Evolutionary conservation across 768 basidiomycete species (phyloP).

Genomic region (Rickenella mellea): DNA sequence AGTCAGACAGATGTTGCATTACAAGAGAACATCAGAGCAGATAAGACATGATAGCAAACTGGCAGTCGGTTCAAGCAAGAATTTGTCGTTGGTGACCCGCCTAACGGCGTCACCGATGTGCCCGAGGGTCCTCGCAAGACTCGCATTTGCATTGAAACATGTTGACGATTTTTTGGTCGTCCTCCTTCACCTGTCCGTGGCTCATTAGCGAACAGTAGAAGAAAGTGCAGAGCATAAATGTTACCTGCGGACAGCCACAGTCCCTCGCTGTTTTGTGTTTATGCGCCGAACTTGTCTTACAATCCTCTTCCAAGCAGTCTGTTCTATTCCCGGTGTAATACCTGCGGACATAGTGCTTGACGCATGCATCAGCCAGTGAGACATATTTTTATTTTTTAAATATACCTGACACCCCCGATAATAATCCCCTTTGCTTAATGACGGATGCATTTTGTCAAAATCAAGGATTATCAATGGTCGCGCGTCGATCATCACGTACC

Average conservation of each 20-base stretch:
- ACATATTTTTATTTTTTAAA: neutral
- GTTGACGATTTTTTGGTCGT: constrained; percentile 49
- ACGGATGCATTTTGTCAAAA: neutral
- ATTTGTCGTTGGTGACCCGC: no score
- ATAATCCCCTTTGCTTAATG: constrained; percentile 27
- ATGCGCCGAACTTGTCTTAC: constrained; percentile 48
- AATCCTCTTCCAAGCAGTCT: constrained; percentile 44
- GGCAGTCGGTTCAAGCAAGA: no score
- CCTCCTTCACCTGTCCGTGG: constrained; percentile 24
- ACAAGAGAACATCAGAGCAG: no score
- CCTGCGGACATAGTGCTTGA: constrained; percentile 51
- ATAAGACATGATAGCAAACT: no score
- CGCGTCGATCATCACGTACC: constrained; percentile 24
- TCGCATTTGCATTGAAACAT: constrained; percentile 46
- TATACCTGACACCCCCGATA: constrained; percentile 34
- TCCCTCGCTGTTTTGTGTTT: constrained; percentile 47
- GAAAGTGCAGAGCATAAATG: neutral
- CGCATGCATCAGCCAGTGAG: neutral
- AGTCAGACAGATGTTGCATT: no score
- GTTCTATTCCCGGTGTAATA: constrained; percentile 53
- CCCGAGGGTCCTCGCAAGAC: constrained; percentile 2
- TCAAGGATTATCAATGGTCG: constrained; percentile 3
- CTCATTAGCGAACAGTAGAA: neutral
- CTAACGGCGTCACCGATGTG: no score
- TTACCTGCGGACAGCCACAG: constrained; percentile 44